Conservation (phyloP, 2,329 filamentous ascomycete genomes). For the Coniochaeta ligniaria region DNA sequence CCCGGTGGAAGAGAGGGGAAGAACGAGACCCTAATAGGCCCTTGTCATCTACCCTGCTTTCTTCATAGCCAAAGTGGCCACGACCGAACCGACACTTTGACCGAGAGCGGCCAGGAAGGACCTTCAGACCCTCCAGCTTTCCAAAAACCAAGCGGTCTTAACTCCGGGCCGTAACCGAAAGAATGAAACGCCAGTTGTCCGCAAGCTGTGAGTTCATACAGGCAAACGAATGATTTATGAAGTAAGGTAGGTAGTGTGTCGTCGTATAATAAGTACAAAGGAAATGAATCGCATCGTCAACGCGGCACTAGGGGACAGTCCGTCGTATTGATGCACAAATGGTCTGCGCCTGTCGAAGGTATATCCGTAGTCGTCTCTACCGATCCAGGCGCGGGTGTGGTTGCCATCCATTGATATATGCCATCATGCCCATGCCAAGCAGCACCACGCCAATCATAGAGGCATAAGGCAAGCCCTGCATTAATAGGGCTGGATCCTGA, state of each 20-base stretch:
- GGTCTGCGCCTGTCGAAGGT: not conserved
- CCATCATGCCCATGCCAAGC: constrained; percentile 77
- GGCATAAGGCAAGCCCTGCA: constrained; percentile 64
- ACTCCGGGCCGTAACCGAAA: not conserved
- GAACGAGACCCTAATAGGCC: not conserved
- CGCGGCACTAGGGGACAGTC: not conserved
- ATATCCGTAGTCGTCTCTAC: constrained; percentile 8
- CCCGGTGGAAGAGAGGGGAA: not conserved
- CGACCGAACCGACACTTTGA: not conserved
- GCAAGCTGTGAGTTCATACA: not conserved
- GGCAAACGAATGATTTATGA: not conserved
- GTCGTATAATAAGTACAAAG: not conserved
- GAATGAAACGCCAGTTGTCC: not conserved
- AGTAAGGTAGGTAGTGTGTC: not conserved
- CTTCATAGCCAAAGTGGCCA: not conserved
- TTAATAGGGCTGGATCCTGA: constrained; percentile 33
- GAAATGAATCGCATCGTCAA: not conserved
- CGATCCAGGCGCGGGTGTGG: constrained; percentile 29
- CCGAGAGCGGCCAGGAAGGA: not conserved
- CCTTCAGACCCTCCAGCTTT: not conserved
- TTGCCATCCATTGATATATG: constrained; percentile 80
- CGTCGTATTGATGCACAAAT: no score
- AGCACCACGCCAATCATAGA: constrained; percentile 79
- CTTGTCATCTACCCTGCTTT: not conserved
- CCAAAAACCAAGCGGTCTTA: not conserved